Base-by-base conservation (phyloP, 306 rosid genomes). In the Dicorynia guianensis region DNA sequence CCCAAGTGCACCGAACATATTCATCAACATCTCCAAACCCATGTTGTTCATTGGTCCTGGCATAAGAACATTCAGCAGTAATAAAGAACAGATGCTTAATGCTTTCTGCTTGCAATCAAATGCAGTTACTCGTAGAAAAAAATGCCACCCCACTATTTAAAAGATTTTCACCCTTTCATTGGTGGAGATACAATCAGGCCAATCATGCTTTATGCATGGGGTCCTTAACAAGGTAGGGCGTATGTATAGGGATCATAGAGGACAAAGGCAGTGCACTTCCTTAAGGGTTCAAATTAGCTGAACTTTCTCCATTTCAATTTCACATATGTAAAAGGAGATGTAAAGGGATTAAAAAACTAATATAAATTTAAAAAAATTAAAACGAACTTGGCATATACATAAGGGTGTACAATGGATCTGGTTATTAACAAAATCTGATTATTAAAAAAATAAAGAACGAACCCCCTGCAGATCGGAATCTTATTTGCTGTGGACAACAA, bases 1-100 rank as follows among this genome's bases (percentile, higher is more conserved):
- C 64, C 97, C 93, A 61, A 93, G 96, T 55, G 93, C 97, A 71
- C 97, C 97, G 81, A 93, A 93, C 96, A 93, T 88, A 80, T 87
- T 87, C 77, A 90, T 88, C 83, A 90, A 79, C 86, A 79, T 82
- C 64, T 93, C 96, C 84, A 90, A 58, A 57, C 96, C 94, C 55
- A 36, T 1, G 80, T 82, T 90, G 84, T 93, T 81, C 38, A 74
- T 11, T 18, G 90, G 20, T 71, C 89, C 94, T 79, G 83, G 63
- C 67, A 80, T 4, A 56, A 42, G 7, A 20, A 12, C 12, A 11
- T 15, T 5, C 30, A 17, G 7, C 17, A 61, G 53, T 59, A 72
- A 77, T 77, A 36, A 58, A 42, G 0, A 69, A 75, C 58, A 53
- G 50, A 42, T 38, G 15, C 19, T 56, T 46, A 65, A 3, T 8